These are phyloP conservation scores for Pythium aphanidermatum DNA, from an alignment of 352 stramenopile genomes.

Conservation along the genomic window DNA sequence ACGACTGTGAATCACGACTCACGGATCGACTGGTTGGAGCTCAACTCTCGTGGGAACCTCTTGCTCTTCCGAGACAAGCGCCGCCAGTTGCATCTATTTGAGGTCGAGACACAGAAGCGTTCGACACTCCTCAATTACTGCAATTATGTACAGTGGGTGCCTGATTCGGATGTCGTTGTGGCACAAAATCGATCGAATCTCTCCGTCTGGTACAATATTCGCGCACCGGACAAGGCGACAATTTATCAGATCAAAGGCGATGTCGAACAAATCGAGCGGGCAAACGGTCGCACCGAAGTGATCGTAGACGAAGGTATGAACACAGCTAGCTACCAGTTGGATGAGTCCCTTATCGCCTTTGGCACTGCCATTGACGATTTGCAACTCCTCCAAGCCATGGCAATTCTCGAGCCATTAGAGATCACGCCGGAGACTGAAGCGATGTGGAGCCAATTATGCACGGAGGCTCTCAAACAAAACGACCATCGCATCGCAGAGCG, in stretches of 20 bases:
- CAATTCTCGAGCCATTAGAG: conserved; percentile 90
- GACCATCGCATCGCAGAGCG: conserved; percentile 89
- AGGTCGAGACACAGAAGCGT: conserved; percentile 81
- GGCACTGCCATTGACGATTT: conserved; percentile 91
- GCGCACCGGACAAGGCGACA: conserved; percentile 89
- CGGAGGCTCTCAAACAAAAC: conserved; percentile 80
- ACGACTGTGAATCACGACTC: conserved; percentile 90
- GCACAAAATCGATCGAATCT: conserved; percentile 90
- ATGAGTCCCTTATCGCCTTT: conserved; percentile 93
- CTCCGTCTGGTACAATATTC: conserved; percentile 96
- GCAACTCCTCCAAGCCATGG: conserved; percentile 88
- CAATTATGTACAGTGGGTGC: conserved; percentile 96
- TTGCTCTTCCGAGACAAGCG: conserved; percentile 93
- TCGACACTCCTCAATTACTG: conserved; percentile 92
- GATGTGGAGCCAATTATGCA: conserved; percentile 92
- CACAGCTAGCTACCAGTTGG: conserved; percentile 89
- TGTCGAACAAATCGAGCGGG: conserved; percentile 92
- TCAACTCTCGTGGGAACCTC: conserved; percentile 88
- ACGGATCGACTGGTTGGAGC: conserved; percentile 92
- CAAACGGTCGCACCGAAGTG: conserved; percentile 90
- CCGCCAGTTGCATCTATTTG: conserved; percentile 89
- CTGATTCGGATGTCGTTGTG: conserved; percentile 93
- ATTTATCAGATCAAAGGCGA: conserved; percentile 94
- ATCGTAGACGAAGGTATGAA: conserved; percentile 94
- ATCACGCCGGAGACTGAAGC: conserved; percentile 88